phyloP scores from a whole-genome alignment of 352 stramenopile species.

The Phytopythium chamaehyphon region DNA sequence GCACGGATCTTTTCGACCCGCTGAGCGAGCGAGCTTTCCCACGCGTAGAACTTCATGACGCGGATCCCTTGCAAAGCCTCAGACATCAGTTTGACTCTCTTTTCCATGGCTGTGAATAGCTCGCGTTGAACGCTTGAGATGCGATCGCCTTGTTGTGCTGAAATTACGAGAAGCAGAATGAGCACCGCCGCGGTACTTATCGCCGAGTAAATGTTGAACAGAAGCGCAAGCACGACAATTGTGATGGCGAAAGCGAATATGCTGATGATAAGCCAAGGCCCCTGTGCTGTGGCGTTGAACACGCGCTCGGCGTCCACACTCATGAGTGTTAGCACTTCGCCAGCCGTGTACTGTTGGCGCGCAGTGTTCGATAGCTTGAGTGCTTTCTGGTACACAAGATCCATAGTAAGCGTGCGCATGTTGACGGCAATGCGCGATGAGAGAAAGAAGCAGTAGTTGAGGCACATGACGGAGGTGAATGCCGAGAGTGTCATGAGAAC shows the following conservation, averaged over 20 bases:
- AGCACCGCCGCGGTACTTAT: slow-evolving; percentile 14
- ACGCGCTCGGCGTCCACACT: slow-evolving; percentile 37
- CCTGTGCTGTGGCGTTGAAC: slow-evolving; percentile 27
- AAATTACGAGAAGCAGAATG: slow-evolving; percentile 11
- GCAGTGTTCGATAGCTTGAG: slow-evolving; percentile 52
- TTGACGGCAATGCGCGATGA: slow-evolving; percentile 31
- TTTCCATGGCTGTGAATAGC: slow-evolving; percentile 34
- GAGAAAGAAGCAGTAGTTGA: slow-evolving; percentile 38
- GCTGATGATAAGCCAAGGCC: slow-evolving; percentile 20
- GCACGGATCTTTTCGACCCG: slow-evolving; percentile 40
- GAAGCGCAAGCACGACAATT: slow-evolving; percentile 19
- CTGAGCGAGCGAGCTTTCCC: slow-evolving; percentile 45
- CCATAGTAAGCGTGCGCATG: slow-evolving; percentile 33
- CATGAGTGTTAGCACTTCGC: slow-evolving; percentile 39
- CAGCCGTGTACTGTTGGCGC: slow-evolving; percentile 28
- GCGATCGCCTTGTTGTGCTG: neutral
- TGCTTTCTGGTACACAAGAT: slow-evolving; percentile 39
- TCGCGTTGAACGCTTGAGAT: slow-evolving; percentile 9
- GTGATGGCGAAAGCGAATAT: slow-evolving; percentile 22
- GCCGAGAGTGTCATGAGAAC: slow-evolving; percentile 15
- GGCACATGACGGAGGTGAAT: slow-evolving; percentile 20
- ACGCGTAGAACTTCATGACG: slow-evolving; percentile 91
- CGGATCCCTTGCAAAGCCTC: slow-evolving; percentile 89
- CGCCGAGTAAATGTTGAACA: slow-evolving; percentile 18
- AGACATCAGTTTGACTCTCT: slow-evolving; percentile 91